These are phyloP conservation scores for Basipetospora chlamydospora DNA, from an alignment of 2,329 filamentous ascomycete species.

Conservation along the genomic window DNA sequence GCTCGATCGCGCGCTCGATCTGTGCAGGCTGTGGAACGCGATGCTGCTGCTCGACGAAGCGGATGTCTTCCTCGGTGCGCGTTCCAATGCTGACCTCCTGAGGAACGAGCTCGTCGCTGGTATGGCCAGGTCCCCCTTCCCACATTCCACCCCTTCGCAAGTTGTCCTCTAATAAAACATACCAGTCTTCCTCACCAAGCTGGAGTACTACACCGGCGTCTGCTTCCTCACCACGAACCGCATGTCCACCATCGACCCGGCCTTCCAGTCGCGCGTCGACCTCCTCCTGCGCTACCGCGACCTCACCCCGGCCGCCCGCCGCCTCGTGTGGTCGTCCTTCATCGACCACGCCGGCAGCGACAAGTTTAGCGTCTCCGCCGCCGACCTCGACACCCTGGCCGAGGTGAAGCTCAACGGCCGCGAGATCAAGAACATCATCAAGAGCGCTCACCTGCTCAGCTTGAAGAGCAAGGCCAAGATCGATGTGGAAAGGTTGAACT, in stretches of 20 bases:
- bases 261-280: slow-evolving; percentile 22
- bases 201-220: slow-evolving; percentile 23
- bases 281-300: slow-evolving; percentile 13
- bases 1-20: slow-evolving; percentile 18
- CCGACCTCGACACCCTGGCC: too few relatives aligned
- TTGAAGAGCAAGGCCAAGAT: slow-evolving; percentile 58
- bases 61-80: slow-evolving; percentile 20
- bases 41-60: slow-evolving; percentile 29
- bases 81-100: slow-evolving; percentile 16
- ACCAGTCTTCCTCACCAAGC: slow-evolving; percentile 18
- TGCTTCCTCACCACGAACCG: slow-evolving; percentile 24
- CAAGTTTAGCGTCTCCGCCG: too few relatives aligned
- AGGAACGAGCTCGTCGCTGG: slow-evolving; percentile 23
- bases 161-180: not conserved
- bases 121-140: slow-evolving; percentile 7
- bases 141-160: not conserved
- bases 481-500: slow-evolving; percentile 66
- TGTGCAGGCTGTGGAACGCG: slow-evolving; percentile 31
- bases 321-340: slow-evolving; percentile 22
- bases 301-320: slow-evolving; percentile 13
- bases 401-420: slow-evolving; percentile 47
- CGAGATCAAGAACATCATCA: slow-evolving; percentile 65
- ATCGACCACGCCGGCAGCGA: slow-evolving; percentile 14
- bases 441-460: slow-evolving; percentile 69
- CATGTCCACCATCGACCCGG: slow-evolving; percentile 19